Evolutionary conservation across 768 basidiomycete species (phyloP).

Genomic region (Pulveroboletus sp.): DNA sequence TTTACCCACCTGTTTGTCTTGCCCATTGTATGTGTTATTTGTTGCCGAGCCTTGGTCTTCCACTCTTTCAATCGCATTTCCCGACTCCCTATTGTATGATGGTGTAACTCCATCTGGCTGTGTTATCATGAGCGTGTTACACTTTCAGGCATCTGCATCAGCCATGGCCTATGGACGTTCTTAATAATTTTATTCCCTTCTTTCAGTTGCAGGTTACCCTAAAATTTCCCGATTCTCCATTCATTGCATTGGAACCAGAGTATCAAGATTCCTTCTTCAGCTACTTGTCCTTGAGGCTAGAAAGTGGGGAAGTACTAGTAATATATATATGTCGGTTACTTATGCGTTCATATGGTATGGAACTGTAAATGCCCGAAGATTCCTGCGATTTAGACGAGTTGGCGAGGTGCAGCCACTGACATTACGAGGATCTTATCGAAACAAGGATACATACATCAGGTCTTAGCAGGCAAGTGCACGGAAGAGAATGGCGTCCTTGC

Average conservation of each 20-base stretch:
- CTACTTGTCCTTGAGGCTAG: constrained; percentile 5
- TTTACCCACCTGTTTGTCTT: constrained; percentile 3
- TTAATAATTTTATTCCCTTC: constrained; percentile 11
- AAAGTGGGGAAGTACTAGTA: constrained; percentile 18
- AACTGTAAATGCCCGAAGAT: not conserved
- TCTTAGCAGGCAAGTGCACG: too few relatives aligned
- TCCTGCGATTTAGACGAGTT: not conserved
- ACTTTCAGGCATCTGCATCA: not conserved
- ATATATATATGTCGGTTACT: constrained; percentile 12
- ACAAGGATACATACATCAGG: too few relatives aligned
- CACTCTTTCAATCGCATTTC: constrained; percentile 10
- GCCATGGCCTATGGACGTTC: constrained; percentile 13
- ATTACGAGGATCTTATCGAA: too few relatives aligned
- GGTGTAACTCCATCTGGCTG: constrained; percentile 22
- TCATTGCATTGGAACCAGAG: constrained; percentile 5
- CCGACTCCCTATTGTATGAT: constrained; percentile 17
- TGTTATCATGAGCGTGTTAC: constrained; percentile 9
- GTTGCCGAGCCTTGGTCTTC: not conserved
- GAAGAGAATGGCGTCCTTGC: too few relatives aligned
- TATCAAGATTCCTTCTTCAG: constrained; percentile 10
- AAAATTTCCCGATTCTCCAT: constrained; percentile 10
- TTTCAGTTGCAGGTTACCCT: constrained; percentile 22
- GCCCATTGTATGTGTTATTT: constrained; percentile 10
- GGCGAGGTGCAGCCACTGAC: too few relatives aligned
- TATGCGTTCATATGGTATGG: constrained; percentile 12